These are phyloP conservation scores for Metarhizium robertsii DNA, from an alignment of 2,329 filamentous ascomycete species.

Conservation along the genomic window DNA sequence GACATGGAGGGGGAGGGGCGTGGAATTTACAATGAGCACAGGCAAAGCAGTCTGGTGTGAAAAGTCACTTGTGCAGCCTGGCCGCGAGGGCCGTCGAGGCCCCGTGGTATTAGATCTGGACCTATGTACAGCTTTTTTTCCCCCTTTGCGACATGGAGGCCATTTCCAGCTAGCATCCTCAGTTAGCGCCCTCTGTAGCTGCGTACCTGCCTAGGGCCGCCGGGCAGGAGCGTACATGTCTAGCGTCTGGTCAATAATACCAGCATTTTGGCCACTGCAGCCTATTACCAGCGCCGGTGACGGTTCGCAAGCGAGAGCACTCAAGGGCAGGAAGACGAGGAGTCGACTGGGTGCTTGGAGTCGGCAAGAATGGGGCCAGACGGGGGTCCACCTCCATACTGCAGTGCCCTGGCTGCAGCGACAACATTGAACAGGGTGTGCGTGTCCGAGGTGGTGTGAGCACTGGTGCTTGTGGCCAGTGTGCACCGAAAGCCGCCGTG, in stretches of 20 bases:
- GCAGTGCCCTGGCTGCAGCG: neutral
- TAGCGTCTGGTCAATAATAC: too few relatives aligned
- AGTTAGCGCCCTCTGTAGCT: slow-evolving; percentile 8
- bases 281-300: neutral
- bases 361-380: neutral
- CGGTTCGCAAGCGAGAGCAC: neutral
- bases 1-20: neutral
- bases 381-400: slow-evolving; percentile 2
- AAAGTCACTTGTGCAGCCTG: neutral
- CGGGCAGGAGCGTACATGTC: neutral
- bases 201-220: slow-evolving; percentile 6
- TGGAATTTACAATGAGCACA: neutral
- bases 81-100: neutral
- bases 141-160: too few relatives aligned
- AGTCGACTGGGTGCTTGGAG: neutral
- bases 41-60: too few relatives aligned
- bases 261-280: neutral
- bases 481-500: too few relatives aligned
- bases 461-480: neutral
- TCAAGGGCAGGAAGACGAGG: too few relatives aligned
- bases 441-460: neutral
- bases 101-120: too few relatives aligned
- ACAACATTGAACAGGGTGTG: neutral
- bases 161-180: neutral
- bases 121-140: too few relatives aligned